phyloP scores from a whole-genome alignment of 1,284 basidiomycete species.

The Ganoderma lingzhi region DNA sequence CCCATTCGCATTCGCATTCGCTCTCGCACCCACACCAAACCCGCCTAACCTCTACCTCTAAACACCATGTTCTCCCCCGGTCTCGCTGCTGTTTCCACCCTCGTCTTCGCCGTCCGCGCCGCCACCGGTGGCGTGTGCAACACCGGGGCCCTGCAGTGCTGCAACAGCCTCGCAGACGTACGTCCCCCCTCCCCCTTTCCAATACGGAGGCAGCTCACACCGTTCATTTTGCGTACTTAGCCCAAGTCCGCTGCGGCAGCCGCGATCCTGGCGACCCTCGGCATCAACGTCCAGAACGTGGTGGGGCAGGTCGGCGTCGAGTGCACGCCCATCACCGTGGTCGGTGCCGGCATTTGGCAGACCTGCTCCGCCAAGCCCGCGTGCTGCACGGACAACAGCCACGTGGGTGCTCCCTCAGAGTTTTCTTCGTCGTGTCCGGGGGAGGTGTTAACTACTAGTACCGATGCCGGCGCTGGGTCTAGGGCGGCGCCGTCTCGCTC shows the following conservation, averaged over 20 bases:
- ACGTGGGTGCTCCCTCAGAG: background rate
- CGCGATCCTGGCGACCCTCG: background rate
- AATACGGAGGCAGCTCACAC: background rate
- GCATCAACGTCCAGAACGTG: background rate
- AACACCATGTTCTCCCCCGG: background rate
- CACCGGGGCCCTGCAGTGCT: background rate
- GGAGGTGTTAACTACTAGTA: background rate
- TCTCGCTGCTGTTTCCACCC: background rate
- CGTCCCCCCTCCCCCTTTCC: background rate
- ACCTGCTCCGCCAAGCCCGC: background rate
- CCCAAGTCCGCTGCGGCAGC: background rate
- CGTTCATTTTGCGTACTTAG: background rate
- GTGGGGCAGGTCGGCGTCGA: background rate
- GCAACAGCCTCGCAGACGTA: background rate
- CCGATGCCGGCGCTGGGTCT: background rate
- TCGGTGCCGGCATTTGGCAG: background rate
- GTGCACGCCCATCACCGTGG: background rate
- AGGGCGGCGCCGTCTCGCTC: background rate
- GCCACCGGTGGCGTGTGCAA: background rate
- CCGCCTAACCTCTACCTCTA: background rate
- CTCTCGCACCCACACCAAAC: background rate
- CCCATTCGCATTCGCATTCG: too few relatives aligned
- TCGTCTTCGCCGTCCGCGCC: background rate
- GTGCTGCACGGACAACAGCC: background rate
- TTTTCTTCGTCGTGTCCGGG: background rate